Evolutionary conservation across 1,284 basidiomycete species (phyloP), one percentile per base, ranked within the genome.

Genomic region (Ustilago xerochloae): DNA sequence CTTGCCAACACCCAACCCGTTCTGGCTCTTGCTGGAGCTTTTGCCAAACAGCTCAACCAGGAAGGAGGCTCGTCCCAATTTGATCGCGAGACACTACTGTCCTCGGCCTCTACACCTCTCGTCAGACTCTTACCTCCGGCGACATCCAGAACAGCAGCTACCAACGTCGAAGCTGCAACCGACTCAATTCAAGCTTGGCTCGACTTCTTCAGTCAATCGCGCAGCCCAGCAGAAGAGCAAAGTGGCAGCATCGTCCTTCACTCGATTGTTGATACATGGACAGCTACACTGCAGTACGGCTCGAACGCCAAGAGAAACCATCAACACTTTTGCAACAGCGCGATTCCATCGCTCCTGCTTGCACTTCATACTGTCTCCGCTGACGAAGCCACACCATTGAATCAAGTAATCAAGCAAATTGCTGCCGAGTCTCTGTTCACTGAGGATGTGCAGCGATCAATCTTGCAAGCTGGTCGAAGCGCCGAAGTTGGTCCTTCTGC

Each of bases 251-350:
- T 18, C 1, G 39, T 77, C 10, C 58, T 74, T 8, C 41, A 52
- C 2, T 20, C 71, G 9, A 59, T 78, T n/a, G 52, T 59, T 2
- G 12, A 43, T 0, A 62, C 55, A 15, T 80, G 77, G 77, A 45
- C 36, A 0, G 66, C 62, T 1, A 60, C 75, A 0, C 43, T 80
- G 3, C 71, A 70, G 47, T 75, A 77, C 18, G 78, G 78, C 16
- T 48, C 61, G 1, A 80, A 80, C 18, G 71, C 68, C 35, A 78
- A 77, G 47, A 72, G 78, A 32, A 78, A 75, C 18, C 59, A 67
- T 41, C 75, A 75, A 30, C 64, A 68, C 38, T 78, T 80, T 52
- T 47, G 68, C 35, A 48, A 10, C 24, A 55, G 36, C 22, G 55
- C 63, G 9, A 33, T 80, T 1, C 47, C 57, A 1, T 48, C 75